Percentiles rank a stretch among this genome's conserved stretches.
Evolutionary conservation across 345 rosid genomes (phyloP).

Genomic region (Corymbia maculata): DNA sequence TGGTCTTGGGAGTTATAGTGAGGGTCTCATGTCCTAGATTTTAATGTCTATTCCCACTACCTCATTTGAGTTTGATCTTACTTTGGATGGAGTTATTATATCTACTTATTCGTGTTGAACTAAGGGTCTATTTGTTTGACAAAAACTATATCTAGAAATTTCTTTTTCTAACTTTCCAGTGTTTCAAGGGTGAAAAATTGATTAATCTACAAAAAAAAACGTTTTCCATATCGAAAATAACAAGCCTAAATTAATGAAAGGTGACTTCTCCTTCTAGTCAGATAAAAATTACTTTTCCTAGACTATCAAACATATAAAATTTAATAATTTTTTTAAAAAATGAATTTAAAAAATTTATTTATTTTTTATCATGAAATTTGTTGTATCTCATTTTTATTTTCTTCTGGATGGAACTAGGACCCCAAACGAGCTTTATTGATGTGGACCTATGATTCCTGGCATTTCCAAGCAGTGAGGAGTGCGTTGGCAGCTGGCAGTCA

Average conservation of each 20-base stretch:
- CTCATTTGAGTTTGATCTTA: neutral
- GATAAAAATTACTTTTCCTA: no score
- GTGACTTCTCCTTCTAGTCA: neutral
- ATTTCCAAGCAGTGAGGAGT: neutral
- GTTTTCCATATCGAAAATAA: neutral
- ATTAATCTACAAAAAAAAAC: neutral
- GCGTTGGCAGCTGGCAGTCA: neutral
- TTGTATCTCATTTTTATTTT: neutral
- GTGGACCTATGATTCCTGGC: neutral
- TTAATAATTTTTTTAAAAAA: no score
- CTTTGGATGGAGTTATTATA: neutral
- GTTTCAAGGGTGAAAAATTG: neutral
- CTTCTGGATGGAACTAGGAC: neutral
- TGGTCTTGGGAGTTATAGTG: neutral
- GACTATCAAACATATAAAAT: no score
- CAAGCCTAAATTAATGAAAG: neutral
- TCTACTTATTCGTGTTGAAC: neutral
- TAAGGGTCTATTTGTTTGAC: neutral
- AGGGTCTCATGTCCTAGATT: neutral
- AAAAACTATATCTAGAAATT: neutral
- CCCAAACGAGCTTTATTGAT: neutral
- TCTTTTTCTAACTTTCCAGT: neutral
- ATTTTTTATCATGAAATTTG: neutral
- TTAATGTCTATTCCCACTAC: neutral
- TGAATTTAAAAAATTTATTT: neutral